phyloP scores from a whole-genome alignment of 345 rosid genomes.

The Hirschfeldia incana region DNA sequence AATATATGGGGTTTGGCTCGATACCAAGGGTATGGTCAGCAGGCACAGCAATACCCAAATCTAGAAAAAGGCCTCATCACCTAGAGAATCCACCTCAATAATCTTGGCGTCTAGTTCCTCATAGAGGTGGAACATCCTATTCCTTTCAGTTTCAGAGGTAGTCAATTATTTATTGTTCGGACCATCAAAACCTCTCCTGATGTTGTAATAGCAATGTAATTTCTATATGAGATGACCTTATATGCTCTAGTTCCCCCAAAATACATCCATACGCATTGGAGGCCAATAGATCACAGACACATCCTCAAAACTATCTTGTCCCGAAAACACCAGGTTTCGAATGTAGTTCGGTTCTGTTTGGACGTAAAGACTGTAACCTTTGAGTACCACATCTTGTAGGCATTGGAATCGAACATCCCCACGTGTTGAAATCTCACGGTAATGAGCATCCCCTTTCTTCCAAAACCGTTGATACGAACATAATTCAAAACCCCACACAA shows the following conservation, averaged over 20 bases:
- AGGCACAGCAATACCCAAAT: not conserved
- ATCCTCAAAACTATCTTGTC: slow-evolving; percentile 3
- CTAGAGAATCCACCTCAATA: not conserved
- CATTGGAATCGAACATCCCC: not conserved
- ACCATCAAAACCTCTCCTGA: not conserved
- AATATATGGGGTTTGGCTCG: not conserved
- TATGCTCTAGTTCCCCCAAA: not conserved
- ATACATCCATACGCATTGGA: not conserved
- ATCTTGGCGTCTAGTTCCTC: not conserved
- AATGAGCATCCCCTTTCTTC: not conserved
- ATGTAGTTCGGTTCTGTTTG: not conserved
- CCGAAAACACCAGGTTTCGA: not conserved
- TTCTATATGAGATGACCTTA: not conserved
- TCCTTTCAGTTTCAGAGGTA: not conserved
- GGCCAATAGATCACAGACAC: not conserved
- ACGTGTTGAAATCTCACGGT: not conserved
- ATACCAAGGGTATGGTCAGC: not conserved
- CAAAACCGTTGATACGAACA: not conserved
- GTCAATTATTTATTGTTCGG: not conserved
- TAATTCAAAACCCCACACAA: not conserved
- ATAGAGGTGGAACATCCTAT: not conserved
- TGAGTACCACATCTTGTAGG: not conserved
- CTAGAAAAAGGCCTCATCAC: not conserved
- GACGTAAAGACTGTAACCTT: not conserved
- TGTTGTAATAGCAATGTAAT: not conserved